Evolutionary conservation across 306 rosid genomes (phyloP), one percentile per base, ranked within the genome.

Genomic region (Pueraria montana): DNA sequence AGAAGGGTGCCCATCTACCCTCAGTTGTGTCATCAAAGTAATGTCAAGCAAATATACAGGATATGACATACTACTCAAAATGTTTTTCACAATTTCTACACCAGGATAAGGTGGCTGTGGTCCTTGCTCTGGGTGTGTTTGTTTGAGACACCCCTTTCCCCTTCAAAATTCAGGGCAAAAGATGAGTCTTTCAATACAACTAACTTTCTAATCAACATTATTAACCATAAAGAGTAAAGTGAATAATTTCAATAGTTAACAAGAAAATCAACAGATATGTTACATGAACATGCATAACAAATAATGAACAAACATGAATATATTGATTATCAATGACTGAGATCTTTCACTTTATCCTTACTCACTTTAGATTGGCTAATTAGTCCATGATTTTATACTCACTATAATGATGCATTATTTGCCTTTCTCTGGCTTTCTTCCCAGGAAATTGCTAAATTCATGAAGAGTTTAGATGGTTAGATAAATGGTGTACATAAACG

Each of bases 1-100:
- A 13, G 97, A 92, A 81, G 95, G 98, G 58, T 92, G 97, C 0
- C 92, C 94, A 75, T 94, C 98, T 86, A 83, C 88, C 59, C 95
- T 91, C 14, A 89, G 61, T 36, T 94, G 94, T 59, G 98, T 88
- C n/a, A 88, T 86, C 78, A 84, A 65, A 3, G 97, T 92, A 6
- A 90, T 83, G 84, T 94, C 95, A 32, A 92, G 85, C 86, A 88
- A 84, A 70, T 88, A 62, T 20, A 91, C 91, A 11, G 89, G 86
- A 4, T 13, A 72, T n/a, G 8, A 34, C 85, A 94, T 74, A 61
- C 38, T 75, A 13, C 77, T 73, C 80, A 92, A 9, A 18, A 89
- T 84, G 11, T 63, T 80, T 85, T 86, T 87, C 8, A 87, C 92
- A 27, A 87, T 81, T 3, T 48, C 92, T 16, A 77, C 92, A 17